Evolutionary conservation across 345 rosid species (phyloP).

Genomic region (Boechera stricta): DNA sequence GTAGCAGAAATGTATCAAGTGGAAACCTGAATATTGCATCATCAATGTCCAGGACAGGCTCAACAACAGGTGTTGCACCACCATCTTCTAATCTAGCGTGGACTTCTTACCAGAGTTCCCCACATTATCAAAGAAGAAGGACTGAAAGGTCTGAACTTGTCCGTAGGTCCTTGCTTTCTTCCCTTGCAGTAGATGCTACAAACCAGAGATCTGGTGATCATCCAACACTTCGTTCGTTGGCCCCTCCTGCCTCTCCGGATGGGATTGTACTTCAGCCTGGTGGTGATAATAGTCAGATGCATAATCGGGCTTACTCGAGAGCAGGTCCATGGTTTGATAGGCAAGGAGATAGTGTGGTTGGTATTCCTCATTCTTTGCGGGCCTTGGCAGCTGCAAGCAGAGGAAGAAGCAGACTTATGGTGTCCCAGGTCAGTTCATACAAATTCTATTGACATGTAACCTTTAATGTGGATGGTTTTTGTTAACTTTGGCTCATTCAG

Average conservation of each 20-base stretch:
- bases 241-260: conserved; percentile 56
- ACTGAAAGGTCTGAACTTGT: conserved; percentile 60
- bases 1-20: conserved; percentile 44
- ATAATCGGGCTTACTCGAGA: conserved; percentile 56
- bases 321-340: conserved; percentile 53
- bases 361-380: conserved; percentile 64
- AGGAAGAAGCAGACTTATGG: conserved; percentile 78
- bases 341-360: conserved; percentile 63
- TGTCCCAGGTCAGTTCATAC: conserved; percentile 71
- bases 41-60: conserved; percentile 47
- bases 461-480: conserved; percentile 17
- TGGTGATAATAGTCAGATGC: conserved; percentile 55
- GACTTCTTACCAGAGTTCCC: conserved; percentile 55
- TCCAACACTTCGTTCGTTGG: conserved; percentile 40
- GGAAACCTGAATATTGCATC: conserved; percentile 49
- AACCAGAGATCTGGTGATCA: conserved; percentile 52
- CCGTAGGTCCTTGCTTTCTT: conserved; percentile 70
- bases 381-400: conserved; percentile 66
- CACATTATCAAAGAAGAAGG: conserved; percentile 66
- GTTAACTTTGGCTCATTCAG: conserved; percentile 9
- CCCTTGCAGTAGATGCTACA: conserved; percentile 48
- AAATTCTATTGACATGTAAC: background rate
- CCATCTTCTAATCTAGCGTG: conserved; percentile 56
- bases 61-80: conserved; percentile 51
- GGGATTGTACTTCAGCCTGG: conserved; percentile 61